These are phyloP conservation scores for Malus sylvestris DNA, from an alignment of 306 rosid genomes.

Conservation along the genomic window DNA sequence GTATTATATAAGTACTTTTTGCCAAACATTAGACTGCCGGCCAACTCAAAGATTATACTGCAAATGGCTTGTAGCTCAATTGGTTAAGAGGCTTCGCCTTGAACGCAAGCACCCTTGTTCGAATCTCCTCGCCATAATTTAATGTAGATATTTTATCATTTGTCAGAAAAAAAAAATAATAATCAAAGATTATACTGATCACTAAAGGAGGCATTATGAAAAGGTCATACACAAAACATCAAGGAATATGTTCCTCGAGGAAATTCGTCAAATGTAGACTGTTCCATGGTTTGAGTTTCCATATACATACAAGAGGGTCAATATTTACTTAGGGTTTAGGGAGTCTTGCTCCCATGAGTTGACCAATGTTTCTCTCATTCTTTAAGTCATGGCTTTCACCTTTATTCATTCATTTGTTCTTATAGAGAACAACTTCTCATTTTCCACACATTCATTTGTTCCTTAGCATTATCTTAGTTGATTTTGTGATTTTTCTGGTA, in stretches of 20 bases:
- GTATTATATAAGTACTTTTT: not conserved
- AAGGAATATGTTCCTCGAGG: not conserved
- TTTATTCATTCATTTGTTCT: not conserved
- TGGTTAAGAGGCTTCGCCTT: too few species aligned
- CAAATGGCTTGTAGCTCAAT: too few species aligned
- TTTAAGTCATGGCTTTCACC: not conserved
- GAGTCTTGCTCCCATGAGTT: not conserved
- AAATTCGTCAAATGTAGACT: not conserved
- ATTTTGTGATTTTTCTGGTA: not conserved
- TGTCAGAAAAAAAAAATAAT: too few species aligned
- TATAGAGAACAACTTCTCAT: not conserved
- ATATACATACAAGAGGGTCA: not conserved
- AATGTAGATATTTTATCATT: too few species aligned
- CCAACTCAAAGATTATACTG: too few species aligned
- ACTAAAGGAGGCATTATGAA: not conserved
- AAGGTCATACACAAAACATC: not conserved
- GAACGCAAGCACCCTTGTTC: too few species aligned
- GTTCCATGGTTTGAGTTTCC: not conserved
- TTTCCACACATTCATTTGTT: not conserved
- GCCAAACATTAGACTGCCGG: not conserved
- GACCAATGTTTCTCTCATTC: not conserved
- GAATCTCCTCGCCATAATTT: too few species aligned
- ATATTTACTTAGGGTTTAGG: too few species aligned
- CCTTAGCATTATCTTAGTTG: not conserved
- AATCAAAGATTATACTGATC: too few species aligned